Percentiles rank a stretch among this genome's conserved stretches.
These are phyloP conservation scores for Leptographium lundbergii DNA, from an alignment of 2,329 filamentous ascomycete genomes.

Conservation along the genomic window DNA sequence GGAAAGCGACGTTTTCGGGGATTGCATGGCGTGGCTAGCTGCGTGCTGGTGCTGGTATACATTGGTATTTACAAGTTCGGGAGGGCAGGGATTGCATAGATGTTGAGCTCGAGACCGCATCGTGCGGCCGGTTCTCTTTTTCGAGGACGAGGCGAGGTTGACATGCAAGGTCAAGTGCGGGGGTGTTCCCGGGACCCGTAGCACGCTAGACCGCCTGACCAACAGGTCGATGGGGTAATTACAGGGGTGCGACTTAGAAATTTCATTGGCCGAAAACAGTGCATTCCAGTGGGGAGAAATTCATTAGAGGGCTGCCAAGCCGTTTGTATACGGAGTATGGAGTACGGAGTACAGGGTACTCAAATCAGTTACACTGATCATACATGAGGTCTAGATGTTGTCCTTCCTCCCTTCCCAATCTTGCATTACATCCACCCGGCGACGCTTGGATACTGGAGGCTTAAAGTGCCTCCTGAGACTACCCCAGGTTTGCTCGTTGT, in stretches of 20 bases:
- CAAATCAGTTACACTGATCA: too few species aligned
- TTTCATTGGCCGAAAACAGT: not conserved
- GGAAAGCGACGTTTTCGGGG: not conserved
- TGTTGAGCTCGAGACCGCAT: not conserved
- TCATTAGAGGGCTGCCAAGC: too few species aligned
- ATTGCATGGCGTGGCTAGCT: not conserved
- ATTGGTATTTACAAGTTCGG: not conserved
- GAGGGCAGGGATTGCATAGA: not conserved
- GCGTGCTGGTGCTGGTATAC: not conserved
- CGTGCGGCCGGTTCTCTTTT: not conserved
- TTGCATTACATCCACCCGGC: too few species aligned
- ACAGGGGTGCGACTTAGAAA: not conserved
- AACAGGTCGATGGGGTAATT: not conserved
- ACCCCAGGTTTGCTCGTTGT: conserved; percentile 72
- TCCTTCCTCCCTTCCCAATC: too few species aligned
- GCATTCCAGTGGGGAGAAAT: too few species aligned
- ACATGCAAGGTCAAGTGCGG: not conserved
- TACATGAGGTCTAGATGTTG: too few species aligned
- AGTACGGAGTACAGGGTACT: too few species aligned
- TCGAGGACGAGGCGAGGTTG: not conserved
- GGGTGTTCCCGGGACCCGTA: not conserved
- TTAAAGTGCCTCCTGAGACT: conserved; percentile 17
- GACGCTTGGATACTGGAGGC: not conserved
- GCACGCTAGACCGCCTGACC: not conserved
- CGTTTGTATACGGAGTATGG: too few species aligned